Base-by-base conservation (phyloP, 1,284 basidiomycete genomes). In the Bjerkandera adusta region DNA sequence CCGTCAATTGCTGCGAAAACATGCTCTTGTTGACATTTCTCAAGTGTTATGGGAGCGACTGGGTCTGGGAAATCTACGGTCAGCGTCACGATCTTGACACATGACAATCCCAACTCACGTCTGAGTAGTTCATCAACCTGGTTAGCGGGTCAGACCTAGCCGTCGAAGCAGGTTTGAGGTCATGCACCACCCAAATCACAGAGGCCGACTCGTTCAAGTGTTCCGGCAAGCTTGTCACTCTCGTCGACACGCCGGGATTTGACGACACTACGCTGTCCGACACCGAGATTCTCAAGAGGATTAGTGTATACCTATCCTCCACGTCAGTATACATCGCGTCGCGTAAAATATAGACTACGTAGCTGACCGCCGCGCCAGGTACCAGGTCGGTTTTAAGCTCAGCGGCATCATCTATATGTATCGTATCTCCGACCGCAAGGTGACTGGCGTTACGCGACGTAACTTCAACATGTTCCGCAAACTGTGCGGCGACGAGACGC, bases 401-500 rank as follows among this genome's bases (percentile, higher is more conserved):
- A 63, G 68, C 2, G 77, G 77, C 1, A 65, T 79, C 54, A 67
- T 79, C 39, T 79, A 77, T 58, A 63, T 77, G 59, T 75, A 79
- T 55, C 70, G 73, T 3, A 79, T 79, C 49, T 68, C 72, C 37
- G 77, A 78, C 49, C 62, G 68, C 57, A 63, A 75, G 15, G 65
- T 79, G 54, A 73, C 71, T 33, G 75, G 76, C 16, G 70, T 72
- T 20, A 71, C 72, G 12, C 65, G 65, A n/a, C 67, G 72, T 38
- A 79, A 73, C 57, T 74, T 78, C 47, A 64, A 63, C 29, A 68
- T 77, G 56, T 77, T 79, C 57, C 64, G 70, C 36, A 66, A 70
- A 42, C 63, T 79, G 5, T 79, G 77, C 51, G 77, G 76, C 10
- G 70, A 73, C 16, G 61, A 50, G 13, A 65, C 71, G 1, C 44